These are phyloP conservation scores for Sideroxylon spinosum DNA, from an alignment of 179 eudicot species.

Conservation along the genomic window DNA sequence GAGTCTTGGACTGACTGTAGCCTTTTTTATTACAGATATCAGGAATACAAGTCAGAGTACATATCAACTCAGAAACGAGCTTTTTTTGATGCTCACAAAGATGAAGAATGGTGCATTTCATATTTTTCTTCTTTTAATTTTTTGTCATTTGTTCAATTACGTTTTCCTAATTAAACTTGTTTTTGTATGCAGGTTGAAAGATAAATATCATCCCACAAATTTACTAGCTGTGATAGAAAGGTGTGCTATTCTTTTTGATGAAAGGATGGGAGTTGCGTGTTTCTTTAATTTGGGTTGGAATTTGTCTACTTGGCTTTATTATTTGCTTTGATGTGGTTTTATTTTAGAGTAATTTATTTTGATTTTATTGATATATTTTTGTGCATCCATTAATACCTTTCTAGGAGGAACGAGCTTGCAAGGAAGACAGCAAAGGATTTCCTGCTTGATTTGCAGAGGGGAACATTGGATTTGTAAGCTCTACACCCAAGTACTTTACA, in stretches of 20 bases:
- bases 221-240: constrained; percentile 81
- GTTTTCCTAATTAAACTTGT: constrained; percentile 1
- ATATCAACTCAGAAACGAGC: constrained; percentile 85
- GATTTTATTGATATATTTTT: constrained; percentile 11
- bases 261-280: not conserved
- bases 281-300: not conserved
- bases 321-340: not conserved
- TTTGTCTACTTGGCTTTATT: constrained; percentile 4
- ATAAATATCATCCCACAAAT: constrained; percentile 95
- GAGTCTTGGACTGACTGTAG: not conserved
- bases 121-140: constrained; percentile 4
- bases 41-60: constrained; percentile 88
- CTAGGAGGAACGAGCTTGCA: constrained; percentile 87
- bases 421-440: constrained; percentile 83
- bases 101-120: constrained; percentile 82
- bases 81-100: constrained; percentile 89
- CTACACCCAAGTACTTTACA: not conserved
- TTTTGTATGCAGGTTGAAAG: constrained; percentile 62
- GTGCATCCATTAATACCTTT: not conserved
- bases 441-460: constrained; percentile 81
- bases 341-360: not conserved
- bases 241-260: constrained; percentile 30
- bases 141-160: not conserved
- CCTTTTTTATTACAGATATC: constrained; percentile 50
- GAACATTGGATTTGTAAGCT: constrained; percentile 78